These are phyloP conservation scores for Fraxinus angustifolia DNA, from an alignment of 305 asterid species.

Conservation along the genomic window DNA sequence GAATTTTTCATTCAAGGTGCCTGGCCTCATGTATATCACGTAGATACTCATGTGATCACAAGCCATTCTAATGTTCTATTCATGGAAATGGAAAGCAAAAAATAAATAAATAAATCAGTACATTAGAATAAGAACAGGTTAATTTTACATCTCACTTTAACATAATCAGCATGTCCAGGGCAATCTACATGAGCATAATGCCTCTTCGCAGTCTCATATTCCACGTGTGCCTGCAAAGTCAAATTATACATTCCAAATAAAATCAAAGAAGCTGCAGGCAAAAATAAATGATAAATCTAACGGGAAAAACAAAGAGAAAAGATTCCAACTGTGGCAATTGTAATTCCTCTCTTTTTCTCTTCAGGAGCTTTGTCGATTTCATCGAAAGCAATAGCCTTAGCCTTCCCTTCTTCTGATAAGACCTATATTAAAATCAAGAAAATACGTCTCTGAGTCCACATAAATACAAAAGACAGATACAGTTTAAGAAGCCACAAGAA, in stretches of 20 bases:
- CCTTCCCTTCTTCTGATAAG: conserved; percentile 83
- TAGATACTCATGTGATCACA: neutral
- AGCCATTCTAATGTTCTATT: neutral
- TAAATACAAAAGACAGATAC: neutral
- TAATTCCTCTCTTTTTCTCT: conserved; percentile 96
- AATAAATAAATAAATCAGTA: neutral
- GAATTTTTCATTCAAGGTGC: neutral
- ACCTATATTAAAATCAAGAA: conserved; percentile 43
- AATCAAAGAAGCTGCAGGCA: neutral
- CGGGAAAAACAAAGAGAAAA: neutral
- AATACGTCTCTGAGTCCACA: neutral
- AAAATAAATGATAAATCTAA: neutral
- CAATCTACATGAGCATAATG: conserved; percentile 98
- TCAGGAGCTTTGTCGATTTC: conserved; percentile 99
- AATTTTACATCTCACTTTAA: conserved; percentile 53
- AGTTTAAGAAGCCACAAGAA: neutral
- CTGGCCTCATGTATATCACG: neutral
- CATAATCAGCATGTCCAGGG: conserved; percentile 97
- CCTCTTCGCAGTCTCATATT: conserved; percentile 79
- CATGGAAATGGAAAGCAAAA: neutral
- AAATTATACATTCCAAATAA: conserved; percentile 15
- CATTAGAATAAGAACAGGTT: neutral
- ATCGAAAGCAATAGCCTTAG: conserved; percentile 89
- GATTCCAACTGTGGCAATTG: conserved; percentile 76
- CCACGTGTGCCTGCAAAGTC: conserved; percentile 85